Conservation (phyloP, 2,329 filamentous ascomycete genomes). For the Colletotrichum lindemuthianum region DNA sequence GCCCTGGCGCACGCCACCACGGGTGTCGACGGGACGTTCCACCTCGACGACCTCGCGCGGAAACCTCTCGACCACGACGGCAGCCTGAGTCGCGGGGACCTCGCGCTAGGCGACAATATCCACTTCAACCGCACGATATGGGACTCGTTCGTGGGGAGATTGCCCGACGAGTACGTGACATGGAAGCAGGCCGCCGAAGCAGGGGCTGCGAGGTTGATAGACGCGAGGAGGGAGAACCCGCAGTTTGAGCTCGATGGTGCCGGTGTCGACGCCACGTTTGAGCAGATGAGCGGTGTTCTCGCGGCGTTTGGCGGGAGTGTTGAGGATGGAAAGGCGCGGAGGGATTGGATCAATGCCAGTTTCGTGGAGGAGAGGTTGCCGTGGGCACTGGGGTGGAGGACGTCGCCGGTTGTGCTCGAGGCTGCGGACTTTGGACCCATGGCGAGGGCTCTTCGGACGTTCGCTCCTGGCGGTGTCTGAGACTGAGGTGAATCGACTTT, state of each 20-base stretch:
- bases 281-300: slow-evolving; percentile 17
- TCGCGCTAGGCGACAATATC: slow-evolving; percentile 10
- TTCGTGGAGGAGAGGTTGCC: slow-evolving; percentile 13
- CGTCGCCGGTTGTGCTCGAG: background rate
- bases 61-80: slow-evolving; percentile 23
- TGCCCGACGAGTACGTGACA: slow-evolving; percentile 8
- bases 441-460: slow-evolving; percentile 11
- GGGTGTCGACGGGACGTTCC: slow-evolving; percentile 16
- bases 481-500: background rate
- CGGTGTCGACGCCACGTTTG: slow-evolving; percentile 4
- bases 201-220: slow-evolving; percentile 11
- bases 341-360: slow-evolving; percentile 18
- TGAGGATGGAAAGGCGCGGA: slow-evolving; percentile 15
- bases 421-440: slow-evolving; percentile 1
- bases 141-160: slow-evolving; percentile 5
- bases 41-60: slow-evolving; percentile 24
- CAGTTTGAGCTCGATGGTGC: slow-evolving; percentile 9
- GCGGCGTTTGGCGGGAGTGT: slow-evolving; percentile 9
- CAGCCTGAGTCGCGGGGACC: slow-evolving; percentile 12
- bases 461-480: slow-evolving; percentile 13
- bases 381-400: slow-evolving; percentile 15
- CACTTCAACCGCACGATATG: slow-evolving; percentile 16
- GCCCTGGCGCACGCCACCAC: slow-evolving; percentile 12
- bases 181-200: slow-evolving; percentile 24
- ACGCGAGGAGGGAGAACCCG: slow-evolving; percentile 16